Evolutionary conservation across 768 basidiomycete genomes (phyloP).

Genomic region (Phlebiopsis flavidoalba): DNA sequence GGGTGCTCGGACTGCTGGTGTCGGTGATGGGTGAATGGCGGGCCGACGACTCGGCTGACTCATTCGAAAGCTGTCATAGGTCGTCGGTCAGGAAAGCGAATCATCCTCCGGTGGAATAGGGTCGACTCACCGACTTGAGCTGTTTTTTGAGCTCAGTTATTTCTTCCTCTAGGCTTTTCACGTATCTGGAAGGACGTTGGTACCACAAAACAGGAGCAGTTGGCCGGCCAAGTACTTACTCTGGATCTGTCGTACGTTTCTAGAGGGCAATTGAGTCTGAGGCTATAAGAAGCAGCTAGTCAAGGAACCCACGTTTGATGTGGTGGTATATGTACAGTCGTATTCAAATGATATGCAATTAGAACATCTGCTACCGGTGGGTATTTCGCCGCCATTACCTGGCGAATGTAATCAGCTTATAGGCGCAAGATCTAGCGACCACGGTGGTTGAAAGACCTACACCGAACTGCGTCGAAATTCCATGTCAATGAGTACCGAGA

Average conservation of each 20-base stretch:
- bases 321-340: conserved; percentile 58
- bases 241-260: neutral
- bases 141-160: neutral
- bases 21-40: neutral
- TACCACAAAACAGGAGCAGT: neutral
- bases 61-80: no score
- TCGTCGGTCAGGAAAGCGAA: neutral
- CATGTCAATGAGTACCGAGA: conserved; percentile 3
- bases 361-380: conserved; percentile 52
- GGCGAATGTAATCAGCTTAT: neutral
- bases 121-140: neutral
- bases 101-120: neutral
- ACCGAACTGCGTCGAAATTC: conserved; percentile 44
- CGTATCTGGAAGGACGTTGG: conserved; percentile 37
- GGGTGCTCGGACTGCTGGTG: conserved; percentile 22
- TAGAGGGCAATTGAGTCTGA: neutral
- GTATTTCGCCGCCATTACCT: conserved; percentile 70
- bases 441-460: conserved; percentile 40
- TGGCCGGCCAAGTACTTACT: neutral
- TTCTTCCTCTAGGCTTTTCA: neutral
- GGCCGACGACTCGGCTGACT: neutral
- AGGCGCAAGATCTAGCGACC: neutral
- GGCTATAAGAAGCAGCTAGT: neutral
- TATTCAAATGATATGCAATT: conserved; percentile 54
- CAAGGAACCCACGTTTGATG: conserved; percentile 33